Percentiles rank a stretch among this genome's conserved stretches.
Conservation (phyloP, 78 protist species). For the Trichosphaerium sp. region DNA sequence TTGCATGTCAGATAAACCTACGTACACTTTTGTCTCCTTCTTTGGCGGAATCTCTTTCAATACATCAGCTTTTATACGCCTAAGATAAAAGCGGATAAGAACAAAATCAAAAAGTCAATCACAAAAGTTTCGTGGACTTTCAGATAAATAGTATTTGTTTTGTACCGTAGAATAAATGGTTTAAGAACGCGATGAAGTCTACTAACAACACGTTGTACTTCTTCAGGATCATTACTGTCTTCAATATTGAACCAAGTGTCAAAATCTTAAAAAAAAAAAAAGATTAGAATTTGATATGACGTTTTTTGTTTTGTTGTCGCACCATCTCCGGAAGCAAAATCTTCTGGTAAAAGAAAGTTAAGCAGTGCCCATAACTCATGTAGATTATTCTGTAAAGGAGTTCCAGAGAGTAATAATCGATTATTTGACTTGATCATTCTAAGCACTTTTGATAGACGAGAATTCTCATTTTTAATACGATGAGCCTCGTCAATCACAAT, state of each 20-base stretch:
- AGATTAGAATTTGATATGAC: no score
- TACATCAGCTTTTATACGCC: conserved; percentile 92
- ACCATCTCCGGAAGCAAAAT: conserved; percentile 74
- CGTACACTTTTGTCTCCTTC: conserved; percentile 71
- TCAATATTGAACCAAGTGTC: conserved; percentile 79
- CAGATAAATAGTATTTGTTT: no score
- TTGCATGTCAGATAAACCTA: conserved; percentile 66
- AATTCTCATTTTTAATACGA: conserved; percentile 93
- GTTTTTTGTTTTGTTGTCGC: no score
- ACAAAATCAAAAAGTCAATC: no score
- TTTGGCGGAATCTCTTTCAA: conserved; percentile 88
- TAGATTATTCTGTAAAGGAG: conserved; percentile 94
- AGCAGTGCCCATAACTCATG: conserved; percentile 98
- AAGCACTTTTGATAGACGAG: conserved; percentile 52
- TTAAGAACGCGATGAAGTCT: no score
- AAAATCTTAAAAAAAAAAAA: conserved; percentile 75
- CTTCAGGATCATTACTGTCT: conserved; percentile 25
- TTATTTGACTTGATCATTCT: conserved; percentile 36
- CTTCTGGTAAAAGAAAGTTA: conserved; percentile 92
- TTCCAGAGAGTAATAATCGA: conserved; percentile 91
- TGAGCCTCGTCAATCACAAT: conserved; percentile 97
- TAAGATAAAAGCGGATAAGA: no score
- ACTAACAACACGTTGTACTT: no score
- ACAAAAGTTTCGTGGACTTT: no score
- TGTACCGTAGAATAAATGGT: no score